Evolutionary conservation across 2,329 filamentous ascomycete genomes (phyloP).

Genomic region (Xylaria sp.): DNA sequence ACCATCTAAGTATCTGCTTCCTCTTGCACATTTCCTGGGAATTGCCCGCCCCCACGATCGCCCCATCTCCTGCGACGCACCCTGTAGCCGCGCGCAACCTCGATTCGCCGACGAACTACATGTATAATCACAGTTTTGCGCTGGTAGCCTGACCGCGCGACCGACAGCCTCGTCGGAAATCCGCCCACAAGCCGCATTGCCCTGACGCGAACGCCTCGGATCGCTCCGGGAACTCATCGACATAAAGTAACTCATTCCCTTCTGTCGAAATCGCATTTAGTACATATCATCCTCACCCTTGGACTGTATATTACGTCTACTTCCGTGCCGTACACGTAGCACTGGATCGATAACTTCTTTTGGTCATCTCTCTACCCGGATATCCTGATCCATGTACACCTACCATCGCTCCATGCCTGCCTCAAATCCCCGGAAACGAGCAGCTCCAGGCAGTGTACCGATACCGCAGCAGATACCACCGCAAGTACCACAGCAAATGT

Average conservation of each 20-base stretch:
- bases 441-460: conserved; percentile 49
- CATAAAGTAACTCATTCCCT: neutral
- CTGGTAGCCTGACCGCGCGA: conserved; percentile 40
- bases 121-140: conserved; percentile 30
- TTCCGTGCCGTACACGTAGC: conserved; percentile 4
- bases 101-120: conserved; percentile 25
- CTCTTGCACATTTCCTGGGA: conserved; percentile 30
- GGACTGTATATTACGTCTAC: neutral
- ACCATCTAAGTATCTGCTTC: conserved; percentile 10
- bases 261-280: conserved; percentile 12
- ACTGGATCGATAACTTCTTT: conserved; percentile 10
- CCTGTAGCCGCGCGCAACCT: conserved; percentile 30
- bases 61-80: conserved; percentile 15
- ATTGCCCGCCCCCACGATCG: conserved; percentile 20
- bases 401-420: conserved; percentile 47
- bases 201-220: conserved; percentile 18
- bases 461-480: conserved; percentile 54
- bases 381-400: conserved; percentile 45
- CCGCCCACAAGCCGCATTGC: conserved; percentile 34
- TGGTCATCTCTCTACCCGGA: conserved; percentile 26
- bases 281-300: neutral
- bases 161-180: conserved; percentile 41
- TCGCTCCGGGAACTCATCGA: conserved; percentile 1
- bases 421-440: conserved; percentile 51
- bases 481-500: conserved; percentile 44